Evolutionary conservation across 345 rosid genomes (phyloP), one percentile per base, ranked within the genome.

Genomic region (Gynandropsis gynandra): DNA sequence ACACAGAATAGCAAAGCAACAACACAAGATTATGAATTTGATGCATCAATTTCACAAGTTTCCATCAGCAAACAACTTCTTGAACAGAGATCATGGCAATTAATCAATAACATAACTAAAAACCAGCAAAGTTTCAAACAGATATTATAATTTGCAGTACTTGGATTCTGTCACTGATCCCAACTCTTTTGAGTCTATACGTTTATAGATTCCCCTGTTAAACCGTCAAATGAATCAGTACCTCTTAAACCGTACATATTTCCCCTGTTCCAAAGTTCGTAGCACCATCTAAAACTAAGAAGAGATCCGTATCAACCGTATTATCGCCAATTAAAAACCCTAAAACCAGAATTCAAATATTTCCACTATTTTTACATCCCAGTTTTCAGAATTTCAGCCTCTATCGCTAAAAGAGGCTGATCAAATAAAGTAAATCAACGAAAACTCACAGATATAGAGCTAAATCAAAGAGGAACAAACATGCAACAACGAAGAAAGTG

Each of bases 1-100:
- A 77, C 4, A 47, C 10, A 10, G 7, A 49, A 49, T 13, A 43
- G 27, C 14, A 33, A 34, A 54, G 44, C 18, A 16, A 24, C 39
- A 29, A 49, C 21, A 60, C 7, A 32, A 20, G 10, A n/a, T 10
- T 5, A 14, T 33, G 0, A 15, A 16, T 10, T 19, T n/a, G 41
- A 58, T 35, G 36, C 32, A 15, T 45, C 1, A 13, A 9, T 0
- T 9, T 9, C 54, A 45, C 4, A 15, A 16, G 47, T 42, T 16
- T 40, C 8, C 14, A 11, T 12, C 15, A 40, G 8, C 43, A 40
- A 40, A 5, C 43, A 40, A 5, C 12, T 18, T 29, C 24, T 14
- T 24, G 9, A 24, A 47, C 24, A 47, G 3, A 54, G 8, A 51
- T 2, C 8, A 19, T n/a, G 21, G 20, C 32, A 40, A 16, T 31